phyloP scores from a whole-genome alignment of 2,329 filamentous ascomycete genomes.

The Sclerotinia spermophila region DNA sequence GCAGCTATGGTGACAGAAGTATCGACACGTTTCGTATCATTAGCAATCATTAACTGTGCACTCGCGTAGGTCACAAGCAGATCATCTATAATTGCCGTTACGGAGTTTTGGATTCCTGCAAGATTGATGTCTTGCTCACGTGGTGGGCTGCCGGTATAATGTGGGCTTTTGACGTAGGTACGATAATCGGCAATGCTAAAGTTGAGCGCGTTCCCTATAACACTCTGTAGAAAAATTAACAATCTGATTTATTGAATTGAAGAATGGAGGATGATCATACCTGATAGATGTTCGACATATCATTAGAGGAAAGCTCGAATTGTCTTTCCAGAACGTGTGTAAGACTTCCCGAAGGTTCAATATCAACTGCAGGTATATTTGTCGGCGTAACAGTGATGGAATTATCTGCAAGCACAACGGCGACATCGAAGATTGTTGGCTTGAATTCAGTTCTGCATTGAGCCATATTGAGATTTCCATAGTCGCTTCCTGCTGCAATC shows the following conservation, averaged over 20 bases:
- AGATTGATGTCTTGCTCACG: not conserved
- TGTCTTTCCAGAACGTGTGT: conserved; percentile 18
- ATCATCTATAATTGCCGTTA: conserved; percentile 21
- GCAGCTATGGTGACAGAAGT: not conserved
- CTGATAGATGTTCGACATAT: conserved; percentile 30
- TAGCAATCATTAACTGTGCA: conserved; percentile 39
- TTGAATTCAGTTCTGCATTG: conserved; percentile 17
- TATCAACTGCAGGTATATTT: not conserved
- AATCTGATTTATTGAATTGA: not conserved
- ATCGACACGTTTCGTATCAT: conserved; percentile 10
- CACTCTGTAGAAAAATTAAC: not conserved
- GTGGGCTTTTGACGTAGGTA: not conserved
- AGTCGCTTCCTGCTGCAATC: conserved; percentile 14
- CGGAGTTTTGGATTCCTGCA: conserved; percentile 11
- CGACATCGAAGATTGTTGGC: conserved; percentile 17
- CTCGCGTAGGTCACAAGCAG: conserved; percentile 36
- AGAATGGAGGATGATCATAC: not conserved
- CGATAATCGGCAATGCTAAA: conserved; percentile 18
- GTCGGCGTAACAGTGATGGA: conserved; percentile 13
- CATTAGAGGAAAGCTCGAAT: conserved; percentile 26
- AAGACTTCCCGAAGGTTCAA: conserved; percentile 15
- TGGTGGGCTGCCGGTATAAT: not conserved
- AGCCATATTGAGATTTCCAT: conserved; percentile 19
- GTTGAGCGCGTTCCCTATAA: conserved; percentile 18
- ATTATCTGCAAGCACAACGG: not conserved